Evolutionary conservation across 306 rosid genomes (phyloP).

Genomic region (Clitoria ternatea): DNA sequence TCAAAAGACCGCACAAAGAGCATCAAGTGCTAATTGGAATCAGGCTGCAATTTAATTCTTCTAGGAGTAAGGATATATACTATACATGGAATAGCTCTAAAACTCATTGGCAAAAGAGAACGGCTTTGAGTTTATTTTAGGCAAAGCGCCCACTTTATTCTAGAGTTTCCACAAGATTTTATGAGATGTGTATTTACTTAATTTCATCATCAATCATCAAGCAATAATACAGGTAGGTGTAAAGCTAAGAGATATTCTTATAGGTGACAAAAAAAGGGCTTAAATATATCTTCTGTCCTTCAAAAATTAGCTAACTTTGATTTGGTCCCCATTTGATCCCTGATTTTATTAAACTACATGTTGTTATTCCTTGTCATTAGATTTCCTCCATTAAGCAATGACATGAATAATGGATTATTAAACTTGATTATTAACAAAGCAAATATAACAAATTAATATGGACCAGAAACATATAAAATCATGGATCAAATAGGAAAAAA

Average conservation of each 20-base stretch:
- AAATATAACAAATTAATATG: background rate
- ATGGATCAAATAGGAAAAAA: background rate
- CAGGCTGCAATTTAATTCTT: background rate
- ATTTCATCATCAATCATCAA: background rate
- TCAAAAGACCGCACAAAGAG: slow-evolving; percentile 6
- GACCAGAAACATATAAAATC: background rate
- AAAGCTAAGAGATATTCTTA: background rate
- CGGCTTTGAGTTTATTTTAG: background rate
- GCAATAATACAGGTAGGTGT: background rate
- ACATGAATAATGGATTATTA: background rate
- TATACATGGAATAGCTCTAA: background rate
- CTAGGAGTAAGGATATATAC: background rate
- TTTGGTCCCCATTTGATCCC: background rate
- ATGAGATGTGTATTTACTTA: background rate
- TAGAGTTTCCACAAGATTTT: slow-evolving; percentile 11
- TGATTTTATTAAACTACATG: background rate
- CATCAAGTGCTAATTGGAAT: background rate
- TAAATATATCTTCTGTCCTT: background rate
- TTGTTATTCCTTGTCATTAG: background rate
- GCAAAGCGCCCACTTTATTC: background rate
- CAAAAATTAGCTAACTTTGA: background rate
- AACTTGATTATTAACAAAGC: background rate
- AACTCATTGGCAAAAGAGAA: slow-evolving; percentile 1
- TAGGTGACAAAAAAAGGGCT: background rate
- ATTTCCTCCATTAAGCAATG: background rate